A percentile compares a stretch with the other conserved stretches of the same genome.
Conservation (phyloP, 2,329 filamentous ascomycete species). For the Colletotrichum tropicale region DNA sequence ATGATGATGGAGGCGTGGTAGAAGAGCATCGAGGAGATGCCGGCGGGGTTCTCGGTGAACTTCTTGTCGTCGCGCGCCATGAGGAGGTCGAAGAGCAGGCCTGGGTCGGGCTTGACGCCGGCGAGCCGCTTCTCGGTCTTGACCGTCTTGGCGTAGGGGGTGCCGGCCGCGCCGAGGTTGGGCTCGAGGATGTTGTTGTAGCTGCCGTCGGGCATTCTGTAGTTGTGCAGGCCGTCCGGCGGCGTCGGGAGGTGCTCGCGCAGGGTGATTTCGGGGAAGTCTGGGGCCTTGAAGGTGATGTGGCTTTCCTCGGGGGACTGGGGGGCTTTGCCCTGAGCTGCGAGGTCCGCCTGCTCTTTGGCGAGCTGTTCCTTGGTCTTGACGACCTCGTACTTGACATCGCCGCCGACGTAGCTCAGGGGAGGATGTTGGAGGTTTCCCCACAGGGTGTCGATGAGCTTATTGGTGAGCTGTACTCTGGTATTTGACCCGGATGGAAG, state of each 20-base stretch:
- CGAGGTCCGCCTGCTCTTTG: not conserved
- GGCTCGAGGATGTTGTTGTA: slow-evolving; percentile 66
- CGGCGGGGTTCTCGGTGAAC: slow-evolving; percentile 70
- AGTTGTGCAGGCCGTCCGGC: slow-evolving; percentile 38
- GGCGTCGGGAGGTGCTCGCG: slow-evolving; percentile 39
- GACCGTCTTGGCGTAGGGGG: slow-evolving; percentile 74
- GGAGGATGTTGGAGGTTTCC: slow-evolving; percentile 59
- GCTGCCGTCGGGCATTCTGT: slow-evolving; percentile 41
- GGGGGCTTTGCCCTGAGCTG: slow-evolving; percentile 30
- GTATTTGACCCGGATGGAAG: slow-evolving; percentile 37
- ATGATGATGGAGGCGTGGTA: slow-evolving; percentile 73
- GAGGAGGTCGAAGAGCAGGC: slow-evolving; percentile 66
- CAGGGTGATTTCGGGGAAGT: slow-evolving; percentile 35
- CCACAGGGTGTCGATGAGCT: slow-evolving; percentile 58
- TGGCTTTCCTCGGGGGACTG: slow-evolving; percentile 25
- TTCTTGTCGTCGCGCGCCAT: slow-evolving; percentile 56
- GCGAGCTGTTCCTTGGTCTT: slow-evolving; percentile 30
- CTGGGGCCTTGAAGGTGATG: slow-evolving; percentile 45
- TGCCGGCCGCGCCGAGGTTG: slow-evolving; percentile 66
- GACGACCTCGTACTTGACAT: slow-evolving; percentile 43
- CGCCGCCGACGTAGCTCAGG: slow-evolving; percentile 44
- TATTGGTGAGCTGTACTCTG: slow-evolving; percentile 47
- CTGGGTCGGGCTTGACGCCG: slow-evolving; percentile 67
- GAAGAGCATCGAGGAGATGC: slow-evolving; percentile 77
- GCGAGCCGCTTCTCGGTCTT: slow-evolving; percentile 60